Conservation (phyloP, 2,329 filamentous ascomycete species). For the Helicocarpus griseus region DNA sequence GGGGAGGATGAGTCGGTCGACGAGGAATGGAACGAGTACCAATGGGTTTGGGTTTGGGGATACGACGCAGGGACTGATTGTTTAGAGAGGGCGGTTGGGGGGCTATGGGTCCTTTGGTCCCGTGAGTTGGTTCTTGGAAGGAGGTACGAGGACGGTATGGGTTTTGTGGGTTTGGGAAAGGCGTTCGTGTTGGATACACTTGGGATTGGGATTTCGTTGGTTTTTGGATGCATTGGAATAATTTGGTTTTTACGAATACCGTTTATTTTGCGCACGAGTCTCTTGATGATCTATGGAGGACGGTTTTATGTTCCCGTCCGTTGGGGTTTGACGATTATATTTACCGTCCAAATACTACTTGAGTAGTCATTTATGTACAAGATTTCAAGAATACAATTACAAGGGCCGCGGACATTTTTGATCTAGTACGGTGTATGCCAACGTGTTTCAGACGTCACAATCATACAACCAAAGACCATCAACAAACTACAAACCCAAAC, state of each 20-base stretch:
- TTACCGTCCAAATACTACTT: too few relatives aligned
- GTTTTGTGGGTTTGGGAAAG: not conserved
- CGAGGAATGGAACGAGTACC: slow-evolving; percentile 9
- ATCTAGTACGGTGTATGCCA: too few relatives aligned
- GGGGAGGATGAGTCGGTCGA: slow-evolving; percentile 1
- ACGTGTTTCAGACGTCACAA: too few relatives aligned
- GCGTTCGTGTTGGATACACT: too few relatives aligned
- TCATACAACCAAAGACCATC: not conserved
- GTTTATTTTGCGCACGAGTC: not conserved
- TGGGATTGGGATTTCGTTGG: not conserved
- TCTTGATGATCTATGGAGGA: not conserved
- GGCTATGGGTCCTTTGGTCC: not conserved
- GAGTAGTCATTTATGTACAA: too few relatives aligned
- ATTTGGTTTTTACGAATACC: not conserved
- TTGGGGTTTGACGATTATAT: not conserved
- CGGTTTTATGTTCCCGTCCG: not conserved
- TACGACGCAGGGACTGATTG: slow-evolving; percentile 9
- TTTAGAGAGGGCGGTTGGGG: not conserved
- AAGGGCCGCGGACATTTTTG: too few relatives aligned
- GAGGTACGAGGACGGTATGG: not conserved
- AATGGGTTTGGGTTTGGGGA: slow-evolving; percentile 10
- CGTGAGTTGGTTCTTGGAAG: not conserved
- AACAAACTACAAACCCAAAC: slow-evolving; percentile 27
- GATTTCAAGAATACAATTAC: too few relatives aligned
- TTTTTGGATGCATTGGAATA: too few relatives aligned